Conservation (phyloP, 148 eudicot genomes). For the Dysphania ambrosioides region DNA sequence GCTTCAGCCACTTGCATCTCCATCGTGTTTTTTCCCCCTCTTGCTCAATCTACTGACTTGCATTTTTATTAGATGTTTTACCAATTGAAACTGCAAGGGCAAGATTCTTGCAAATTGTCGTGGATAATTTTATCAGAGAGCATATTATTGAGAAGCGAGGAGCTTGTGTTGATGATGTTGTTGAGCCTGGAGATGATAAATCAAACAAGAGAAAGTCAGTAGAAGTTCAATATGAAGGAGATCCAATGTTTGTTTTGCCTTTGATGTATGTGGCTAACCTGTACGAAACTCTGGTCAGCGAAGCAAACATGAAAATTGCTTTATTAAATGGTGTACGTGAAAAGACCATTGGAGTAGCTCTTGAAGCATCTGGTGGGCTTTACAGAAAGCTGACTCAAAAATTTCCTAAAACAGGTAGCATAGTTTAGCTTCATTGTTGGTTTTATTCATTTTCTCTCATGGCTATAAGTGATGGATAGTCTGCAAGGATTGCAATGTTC, state of each 20-base stretch:
- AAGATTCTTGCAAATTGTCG: constrained; percentile 71
- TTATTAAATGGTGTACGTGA: constrained; percentile 74
- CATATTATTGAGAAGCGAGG: constrained; percentile 58
- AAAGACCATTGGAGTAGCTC: constrained; percentile 85
- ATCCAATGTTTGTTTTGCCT: constrained; percentile 72
- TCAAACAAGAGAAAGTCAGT: constrained; percentile 66
- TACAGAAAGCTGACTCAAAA: constrained; percentile 83
- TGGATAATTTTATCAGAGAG: constrained; percentile 62
- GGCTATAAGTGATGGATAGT: background rate
- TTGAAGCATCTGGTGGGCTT: constrained; percentile 97
- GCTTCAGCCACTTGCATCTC: background rate
- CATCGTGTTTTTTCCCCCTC: background rate
- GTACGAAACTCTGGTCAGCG: constrained; percentile 79
- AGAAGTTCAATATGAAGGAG: constrained; percentile 74
- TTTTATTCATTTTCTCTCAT: constrained; percentile 10
- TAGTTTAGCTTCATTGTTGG: background rate
- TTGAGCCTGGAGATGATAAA: constrained; percentile 59
- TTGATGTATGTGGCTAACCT: constrained; percentile 95
- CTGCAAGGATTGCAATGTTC: too few species aligned
- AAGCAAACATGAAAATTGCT: constrained; percentile 63
- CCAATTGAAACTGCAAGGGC: constrained; percentile 86
- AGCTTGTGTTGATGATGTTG: constrained; percentile 42
- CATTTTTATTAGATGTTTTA: constrained; percentile 52
- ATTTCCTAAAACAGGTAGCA: constrained; percentile 77
- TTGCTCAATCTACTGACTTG: constrained; percentile 6